A percentile compares a stretch with the other conserved stretches of the same genome.
These are phyloP conservation scores for Penicillium salamii DNA, from an alignment of 495 filamentous ascomycete species.

Conservation along the genomic window DNA sequence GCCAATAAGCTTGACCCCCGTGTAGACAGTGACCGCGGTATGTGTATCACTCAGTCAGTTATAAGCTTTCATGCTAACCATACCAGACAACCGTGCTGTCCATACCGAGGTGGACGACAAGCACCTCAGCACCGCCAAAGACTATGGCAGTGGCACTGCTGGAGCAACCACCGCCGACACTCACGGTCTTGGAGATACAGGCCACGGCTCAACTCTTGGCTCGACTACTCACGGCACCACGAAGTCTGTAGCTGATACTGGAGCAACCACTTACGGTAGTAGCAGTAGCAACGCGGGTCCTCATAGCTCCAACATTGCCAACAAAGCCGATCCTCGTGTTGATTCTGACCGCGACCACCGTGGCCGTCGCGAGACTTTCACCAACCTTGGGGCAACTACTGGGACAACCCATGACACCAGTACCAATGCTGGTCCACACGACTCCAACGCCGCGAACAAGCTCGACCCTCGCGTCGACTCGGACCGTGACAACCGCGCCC, in stretches of 20 bases:
- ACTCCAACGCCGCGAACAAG: constrained; percentile 6
- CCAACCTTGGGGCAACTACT: neutral
- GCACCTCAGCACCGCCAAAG: neutral
- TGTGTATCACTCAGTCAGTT: neutral
- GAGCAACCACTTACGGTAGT: neutral
- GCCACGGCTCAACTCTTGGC: neutral
- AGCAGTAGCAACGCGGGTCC: constrained; percentile 1
- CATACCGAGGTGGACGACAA: neutral
- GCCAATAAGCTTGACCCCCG: constrained; percentile 49
- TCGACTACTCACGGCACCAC: neutral
- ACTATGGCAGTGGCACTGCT: neutral
- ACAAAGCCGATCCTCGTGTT: neutral
- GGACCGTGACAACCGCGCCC: constrained; percentile 1
- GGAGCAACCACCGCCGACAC: neutral
- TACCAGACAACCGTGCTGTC: constrained; percentile 4
- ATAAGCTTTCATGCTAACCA: neutral
- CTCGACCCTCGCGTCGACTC: constrained; percentile 5
- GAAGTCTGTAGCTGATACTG: neutral
- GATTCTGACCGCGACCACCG: neutral
- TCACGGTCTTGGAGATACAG: neutral
- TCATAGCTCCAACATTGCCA: neutral
- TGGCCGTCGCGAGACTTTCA: neutral
- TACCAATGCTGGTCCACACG: neutral
- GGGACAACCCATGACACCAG: neutral
- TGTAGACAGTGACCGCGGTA: constrained; percentile 41